Conservation (phyloP, 257 asterid species). For the Fraxinus anomala region DNA sequence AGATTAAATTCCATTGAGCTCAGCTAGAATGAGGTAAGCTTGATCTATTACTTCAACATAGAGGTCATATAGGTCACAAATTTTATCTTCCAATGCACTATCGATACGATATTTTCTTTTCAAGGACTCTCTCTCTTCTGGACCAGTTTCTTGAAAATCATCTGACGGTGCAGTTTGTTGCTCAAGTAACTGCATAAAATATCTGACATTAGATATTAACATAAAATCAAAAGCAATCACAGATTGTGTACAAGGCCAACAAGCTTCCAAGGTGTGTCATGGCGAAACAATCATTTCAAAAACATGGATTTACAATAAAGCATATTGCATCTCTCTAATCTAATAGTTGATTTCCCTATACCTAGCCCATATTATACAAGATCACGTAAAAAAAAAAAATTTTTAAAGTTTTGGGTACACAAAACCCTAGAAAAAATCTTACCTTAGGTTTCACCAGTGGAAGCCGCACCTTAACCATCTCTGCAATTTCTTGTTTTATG, state of each 20-base stretch:
- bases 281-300: neutral
- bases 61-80: constrained; percentile 82
- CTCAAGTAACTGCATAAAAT: constrained; percentile 56
- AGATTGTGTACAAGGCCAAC: constrained; percentile 16
- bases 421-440: constrained; percentile 17
- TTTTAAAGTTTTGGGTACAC: neutral
- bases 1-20: constrained; percentile 11
- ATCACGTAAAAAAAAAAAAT: neutral
- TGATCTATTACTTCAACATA: constrained; percentile 65
- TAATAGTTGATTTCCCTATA: neutral
- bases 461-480: constrained; percentile 72
- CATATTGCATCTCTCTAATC: neutral
- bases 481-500: constrained; percentile 86
- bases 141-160: constrained; percentile 68
- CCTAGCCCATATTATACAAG: neutral
- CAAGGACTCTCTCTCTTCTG: constrained; percentile 66
- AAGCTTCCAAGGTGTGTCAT: neutral
- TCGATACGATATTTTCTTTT: constrained; percentile 76
- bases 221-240: constrained; percentile 10
- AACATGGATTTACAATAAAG: neutral
- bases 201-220: constrained; percentile 23
- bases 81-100: constrained; percentile 75
- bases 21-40: constrained; percentile 4
- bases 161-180: constrained; percentile 64
- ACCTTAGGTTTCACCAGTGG: constrained; percentile 78